Conservation (phyloP, 2,329 filamentous ascomycete species). For the Laburnicola sp. region DNA sequence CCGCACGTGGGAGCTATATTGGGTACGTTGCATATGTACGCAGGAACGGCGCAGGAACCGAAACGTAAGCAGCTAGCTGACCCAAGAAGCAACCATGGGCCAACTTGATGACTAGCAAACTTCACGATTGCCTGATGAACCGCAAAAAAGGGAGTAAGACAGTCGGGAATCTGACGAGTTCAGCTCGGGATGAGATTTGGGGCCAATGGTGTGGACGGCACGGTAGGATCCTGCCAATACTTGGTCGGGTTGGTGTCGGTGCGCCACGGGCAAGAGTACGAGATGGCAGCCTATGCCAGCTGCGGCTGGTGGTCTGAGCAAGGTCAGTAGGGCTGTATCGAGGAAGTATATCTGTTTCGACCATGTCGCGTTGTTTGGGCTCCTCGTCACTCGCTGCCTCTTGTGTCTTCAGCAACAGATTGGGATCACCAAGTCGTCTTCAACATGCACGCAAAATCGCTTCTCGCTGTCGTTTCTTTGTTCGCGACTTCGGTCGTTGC, state of each 20-base stretch:
- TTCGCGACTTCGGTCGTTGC: background rate
- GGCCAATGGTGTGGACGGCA: background rate
- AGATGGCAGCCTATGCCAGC: background rate
- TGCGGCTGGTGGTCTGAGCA: background rate
- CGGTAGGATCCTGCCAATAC: background rate
- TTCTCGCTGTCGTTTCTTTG: background rate
- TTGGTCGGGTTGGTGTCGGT: slow-evolving; percentile 1
- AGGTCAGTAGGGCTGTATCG: background rate
- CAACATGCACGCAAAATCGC: slow-evolving; percentile 1
- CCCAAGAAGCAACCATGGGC: background rate
- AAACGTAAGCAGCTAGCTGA: background rate
- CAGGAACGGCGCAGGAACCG: slow-evolving; percentile 1
- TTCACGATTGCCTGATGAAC: background rate
- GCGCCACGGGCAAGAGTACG: background rate
- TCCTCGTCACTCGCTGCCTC: background rate
- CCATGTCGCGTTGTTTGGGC: background rate
- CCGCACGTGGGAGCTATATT: background rate
- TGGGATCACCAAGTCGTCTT: background rate
- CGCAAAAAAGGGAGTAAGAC: background rate
- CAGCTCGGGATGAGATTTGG: background rate
- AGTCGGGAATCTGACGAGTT: background rate
- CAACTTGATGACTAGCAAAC: background rate
- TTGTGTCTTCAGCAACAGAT: background rate
- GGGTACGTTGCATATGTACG: background rate
- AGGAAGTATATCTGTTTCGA: background rate